Evolutionary conservation across 2,329 filamentous ascomycete species (phyloP), one percentile per base, ranked within the genome.

Genomic region (Dothideomycetidae sp.): DNA sequence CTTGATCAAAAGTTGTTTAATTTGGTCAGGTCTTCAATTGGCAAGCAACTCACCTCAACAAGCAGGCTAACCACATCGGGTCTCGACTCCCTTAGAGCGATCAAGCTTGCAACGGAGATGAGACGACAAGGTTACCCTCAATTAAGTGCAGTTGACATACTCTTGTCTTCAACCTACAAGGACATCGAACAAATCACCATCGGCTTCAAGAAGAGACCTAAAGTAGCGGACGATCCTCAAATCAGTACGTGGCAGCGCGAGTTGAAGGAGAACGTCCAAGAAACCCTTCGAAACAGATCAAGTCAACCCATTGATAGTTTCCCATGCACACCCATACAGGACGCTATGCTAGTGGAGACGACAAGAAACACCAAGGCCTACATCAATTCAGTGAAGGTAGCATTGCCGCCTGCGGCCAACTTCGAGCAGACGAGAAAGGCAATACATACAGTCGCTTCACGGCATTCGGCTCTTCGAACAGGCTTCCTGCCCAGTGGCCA

Each of bases 341-440:
- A 69, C 12, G 76, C 82, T 2, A 92, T 93, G 83, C 64, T 93
- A 11, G 66, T 72, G 0, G 83, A 93, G 58, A 86, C 82, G 1
- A 56, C 66, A 2, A 64, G 61, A 12, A 63, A 76, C 42, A 45
- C 64, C 2, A 59, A 57, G 32, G 67, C 76, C 5, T 93, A 94
- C 52, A 81, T 78, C 58, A 94, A 93, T 48, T 77, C 76, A 63
- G 61, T 90, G 9, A 70, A 80, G 47, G 53, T 92, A 1, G 61
- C 71, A n/a, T 58, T 81, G 9, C 53, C 64, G 1, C 31, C 53
- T 0, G 23, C 36, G 5, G 23, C 31, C 10, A 33, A 37, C 9
- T 9, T 42, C 4, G 26, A 43, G 2, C 28, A 44, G 2, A 18
- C 57, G 4, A 28, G 38, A n/a, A 12, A 43, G 5, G 70, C 71